phyloP scores from a whole-genome alignment of 116 monocot species.

The Thalassia testudinum region DNA sequence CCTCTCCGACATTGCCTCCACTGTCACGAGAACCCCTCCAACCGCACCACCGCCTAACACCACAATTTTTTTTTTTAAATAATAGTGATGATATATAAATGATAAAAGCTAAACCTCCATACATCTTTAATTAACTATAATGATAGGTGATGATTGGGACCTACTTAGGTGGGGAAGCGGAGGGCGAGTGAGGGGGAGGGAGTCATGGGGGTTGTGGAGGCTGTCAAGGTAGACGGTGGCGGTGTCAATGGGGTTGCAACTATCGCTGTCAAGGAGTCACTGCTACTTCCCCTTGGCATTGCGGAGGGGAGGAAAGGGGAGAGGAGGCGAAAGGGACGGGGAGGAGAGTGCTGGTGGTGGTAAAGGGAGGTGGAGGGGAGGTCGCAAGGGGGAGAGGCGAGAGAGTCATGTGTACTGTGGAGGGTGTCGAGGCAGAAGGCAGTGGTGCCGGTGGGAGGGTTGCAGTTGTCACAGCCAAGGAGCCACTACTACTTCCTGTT shows the following conservation, averaged over 20 bases:
- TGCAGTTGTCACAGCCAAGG: no score
- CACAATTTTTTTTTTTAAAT: no score
- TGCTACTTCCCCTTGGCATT: no score
- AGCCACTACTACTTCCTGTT: no score
- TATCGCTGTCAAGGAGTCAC: slow-evolving; percentile 37
- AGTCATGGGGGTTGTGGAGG: slow-evolving; percentile 13
- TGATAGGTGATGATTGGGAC: no score
- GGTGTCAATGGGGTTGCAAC: slow-evolving; percentile 45
- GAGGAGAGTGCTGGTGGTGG: slow-evolving; percentile 23
- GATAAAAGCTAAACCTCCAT: no score
- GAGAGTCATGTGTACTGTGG: no score
- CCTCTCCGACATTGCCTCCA: slow-evolving; percentile 39
- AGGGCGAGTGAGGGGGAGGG: slow-evolving; percentile 38
- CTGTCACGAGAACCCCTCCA: slow-evolving; percentile 41
- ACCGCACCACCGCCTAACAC: slow-evolving; percentile 43
- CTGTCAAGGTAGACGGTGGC: slow-evolving; percentile 45
- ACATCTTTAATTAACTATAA: no score
- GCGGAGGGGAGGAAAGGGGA: slow-evolving; percentile 13
- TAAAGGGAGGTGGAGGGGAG: slow-evolving; percentile 7
- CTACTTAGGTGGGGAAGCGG: slow-evolving; percentile 45
- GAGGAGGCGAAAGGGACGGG: slow-evolving; percentile 19
- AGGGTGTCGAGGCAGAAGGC: no score
- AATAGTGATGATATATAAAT: no score
- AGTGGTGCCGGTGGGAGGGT: no score
- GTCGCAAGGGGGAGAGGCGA: no score